A percentile compares a stretch with the other conserved stretches of the same genome.
Conservation (phyloP, 148 eudicot genomes). For the Silene latifolia region DNA sequence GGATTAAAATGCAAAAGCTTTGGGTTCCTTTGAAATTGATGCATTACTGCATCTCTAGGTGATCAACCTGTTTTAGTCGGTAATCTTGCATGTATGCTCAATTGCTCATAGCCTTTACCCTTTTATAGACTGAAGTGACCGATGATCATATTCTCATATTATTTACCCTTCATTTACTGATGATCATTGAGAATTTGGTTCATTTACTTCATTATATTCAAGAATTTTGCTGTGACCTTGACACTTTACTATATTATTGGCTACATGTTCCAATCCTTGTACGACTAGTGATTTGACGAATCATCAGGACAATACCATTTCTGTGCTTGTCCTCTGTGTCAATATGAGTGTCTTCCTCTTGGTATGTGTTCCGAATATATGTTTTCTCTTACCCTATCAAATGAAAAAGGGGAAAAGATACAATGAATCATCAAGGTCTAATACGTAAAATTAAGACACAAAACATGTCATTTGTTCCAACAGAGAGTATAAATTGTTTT, state of each 20-base stretch:
- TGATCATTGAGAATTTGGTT: neutral
- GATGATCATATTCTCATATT: neutral
- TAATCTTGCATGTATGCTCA: neutral
- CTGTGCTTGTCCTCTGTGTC: neutral
- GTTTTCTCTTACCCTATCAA: neutral
- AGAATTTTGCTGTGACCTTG: neutral
- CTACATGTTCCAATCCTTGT: neutral
- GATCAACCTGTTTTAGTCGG: neutral
- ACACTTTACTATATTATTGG: neutral
- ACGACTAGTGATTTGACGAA: neutral
- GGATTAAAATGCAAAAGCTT: neutral
- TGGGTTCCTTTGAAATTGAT: conserved; percentile 2
- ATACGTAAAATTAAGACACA: neutral
- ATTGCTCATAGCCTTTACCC: neutral
- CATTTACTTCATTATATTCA: no score
- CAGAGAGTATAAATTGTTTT: no score
- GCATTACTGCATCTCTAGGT: neutral
- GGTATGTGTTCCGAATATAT: neutral
- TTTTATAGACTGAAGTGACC: neutral
- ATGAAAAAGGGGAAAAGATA: neutral
- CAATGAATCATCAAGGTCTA: neutral
- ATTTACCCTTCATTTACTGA: neutral
- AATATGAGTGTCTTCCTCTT: neutral
- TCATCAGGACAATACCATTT: neutral
- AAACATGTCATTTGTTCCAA: no score